Conservation (phyloP, 768 basidiomycete species). For the Boletus rex-veris region DNA sequence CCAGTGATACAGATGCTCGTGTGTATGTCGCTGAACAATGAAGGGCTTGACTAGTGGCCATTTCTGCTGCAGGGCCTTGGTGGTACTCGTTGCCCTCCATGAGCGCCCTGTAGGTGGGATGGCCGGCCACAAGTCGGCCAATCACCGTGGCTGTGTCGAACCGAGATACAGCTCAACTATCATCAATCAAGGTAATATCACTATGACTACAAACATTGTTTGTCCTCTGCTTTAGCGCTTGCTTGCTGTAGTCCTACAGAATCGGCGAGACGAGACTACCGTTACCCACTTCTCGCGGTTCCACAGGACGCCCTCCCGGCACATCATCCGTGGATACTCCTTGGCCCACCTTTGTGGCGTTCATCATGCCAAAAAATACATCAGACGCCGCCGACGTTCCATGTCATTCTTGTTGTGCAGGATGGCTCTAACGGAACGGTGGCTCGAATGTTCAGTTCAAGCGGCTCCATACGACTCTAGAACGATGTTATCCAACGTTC, state of each 20-base stretch:
- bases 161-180: too few relatives aligned
- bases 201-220: too few relatives aligned
- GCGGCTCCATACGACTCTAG: neutral
- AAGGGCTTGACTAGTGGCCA: constrained; percentile 10
- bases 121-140: constrained; percentile 5
- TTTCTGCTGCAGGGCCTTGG: constrained; percentile 8
- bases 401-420: constrained; percentile 10
- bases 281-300: too few relatives aligned
- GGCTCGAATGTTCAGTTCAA: constrained; percentile 11
- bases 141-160: neutral
- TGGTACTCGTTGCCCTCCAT: neutral
- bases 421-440: constrained; percentile 16
- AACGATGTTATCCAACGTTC: neutral
- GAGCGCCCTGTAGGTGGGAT: constrained; percentile 5
- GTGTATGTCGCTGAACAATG: constrained; percentile 5
- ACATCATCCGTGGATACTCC: constrained; percentile 11
- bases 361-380: neutral
- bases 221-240: neutral
- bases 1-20: neutral
- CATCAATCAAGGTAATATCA: too few relatives aligned
- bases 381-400: constrained; percentile 4
- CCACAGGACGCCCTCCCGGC: neutral
- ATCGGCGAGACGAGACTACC: neutral
- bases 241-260: constrained; percentile 2
- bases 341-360: neutral